Conservation (phyloP, 2,329 filamentous ascomycete genomes). For the Curvularia eragrostidis region DNA sequence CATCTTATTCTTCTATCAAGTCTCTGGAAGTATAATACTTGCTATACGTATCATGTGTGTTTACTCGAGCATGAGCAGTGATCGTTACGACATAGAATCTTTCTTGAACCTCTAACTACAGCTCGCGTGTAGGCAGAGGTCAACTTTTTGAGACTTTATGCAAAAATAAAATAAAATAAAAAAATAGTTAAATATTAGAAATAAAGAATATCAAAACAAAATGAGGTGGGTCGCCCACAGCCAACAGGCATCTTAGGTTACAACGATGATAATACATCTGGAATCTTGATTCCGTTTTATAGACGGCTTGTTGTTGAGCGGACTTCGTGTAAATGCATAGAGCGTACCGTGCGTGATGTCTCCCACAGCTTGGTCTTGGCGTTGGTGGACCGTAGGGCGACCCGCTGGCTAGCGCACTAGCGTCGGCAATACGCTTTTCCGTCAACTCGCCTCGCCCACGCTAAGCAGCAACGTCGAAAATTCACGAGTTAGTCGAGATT, state of each 20-base stretch:
- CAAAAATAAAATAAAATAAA: no score
- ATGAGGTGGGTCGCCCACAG: no score
- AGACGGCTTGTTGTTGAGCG: background rate
- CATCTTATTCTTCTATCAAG: background rate
- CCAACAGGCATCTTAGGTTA: no score
- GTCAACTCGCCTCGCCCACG: constrained; percentile 20
- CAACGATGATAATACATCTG: no score
- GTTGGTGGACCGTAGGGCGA: background rate
- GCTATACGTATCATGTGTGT: background rate
- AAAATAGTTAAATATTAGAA: no score
- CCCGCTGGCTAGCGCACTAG: background rate
- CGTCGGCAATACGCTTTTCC: constrained; percentile 30
- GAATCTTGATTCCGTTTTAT: background rate
- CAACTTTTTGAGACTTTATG: no score
- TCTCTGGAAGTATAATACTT: background rate
- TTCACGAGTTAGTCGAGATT: constrained; percentile 22
- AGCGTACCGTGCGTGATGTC: background rate
- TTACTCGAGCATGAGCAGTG: background rate
- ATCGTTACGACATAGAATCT: background rate
- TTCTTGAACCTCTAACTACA: no score
- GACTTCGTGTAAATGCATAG: background rate
- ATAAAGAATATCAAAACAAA: no score
- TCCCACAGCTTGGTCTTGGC: background rate
- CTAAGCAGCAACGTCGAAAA: constrained; percentile 25
- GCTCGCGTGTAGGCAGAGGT: no score